These are phyloP conservation scores for Populus hybrid DNA, from an alignment of 441 rosid genomes.

Conservation along the genomic window DNA sequence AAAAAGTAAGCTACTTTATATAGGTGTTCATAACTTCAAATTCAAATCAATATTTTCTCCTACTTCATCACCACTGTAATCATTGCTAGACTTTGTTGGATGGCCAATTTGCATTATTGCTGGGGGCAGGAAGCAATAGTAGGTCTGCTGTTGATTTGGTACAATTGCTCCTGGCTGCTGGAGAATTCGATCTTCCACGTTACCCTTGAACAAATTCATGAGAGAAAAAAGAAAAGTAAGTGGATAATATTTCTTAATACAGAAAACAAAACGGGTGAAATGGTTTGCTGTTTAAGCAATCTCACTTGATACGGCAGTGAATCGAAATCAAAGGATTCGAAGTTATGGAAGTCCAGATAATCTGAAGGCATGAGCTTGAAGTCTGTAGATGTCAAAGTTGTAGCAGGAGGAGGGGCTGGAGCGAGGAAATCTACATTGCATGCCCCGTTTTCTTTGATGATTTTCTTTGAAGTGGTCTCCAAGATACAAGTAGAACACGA, in stretches of 20 bases:
- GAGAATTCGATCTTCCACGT: constrained; percentile 22
- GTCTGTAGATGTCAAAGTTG: constrained; percentile 11
- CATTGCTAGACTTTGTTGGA: constrained; percentile 13
- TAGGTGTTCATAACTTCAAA: constrained; percentile 35
- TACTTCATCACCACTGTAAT: constrained; percentile 27
- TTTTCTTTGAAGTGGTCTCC: constrained; percentile 28
- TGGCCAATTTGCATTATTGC: constrained; percentile 24
- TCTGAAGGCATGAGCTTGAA: constrained; percentile 27
- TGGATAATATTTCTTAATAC: not conserved
- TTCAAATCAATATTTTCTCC: constrained; percentile 48
- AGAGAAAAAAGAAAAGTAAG: not conserved
- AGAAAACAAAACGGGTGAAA: not conserved
- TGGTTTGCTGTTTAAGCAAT: not conserved
- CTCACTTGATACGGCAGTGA: constrained; percentile 41
- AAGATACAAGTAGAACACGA: constrained; percentile 25
- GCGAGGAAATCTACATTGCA: constrained; percentile 42
- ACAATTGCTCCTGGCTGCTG: constrained; percentile 11
- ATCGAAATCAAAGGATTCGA: constrained; percentile 25
- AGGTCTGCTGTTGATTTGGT: constrained; percentile 15
- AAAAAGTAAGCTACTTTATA: not conserved
- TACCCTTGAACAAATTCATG: constrained; percentile 23
- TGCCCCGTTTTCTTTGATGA: constrained; percentile 21
- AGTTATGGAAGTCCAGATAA: constrained; percentile 16
- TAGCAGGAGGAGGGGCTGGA: constrained; percentile 40
- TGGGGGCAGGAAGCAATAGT: constrained; percentile 42